Base-by-base conservation (phyloP, 495 filamentous ascomycete genomes). In the Penicillium silybi region DNA sequence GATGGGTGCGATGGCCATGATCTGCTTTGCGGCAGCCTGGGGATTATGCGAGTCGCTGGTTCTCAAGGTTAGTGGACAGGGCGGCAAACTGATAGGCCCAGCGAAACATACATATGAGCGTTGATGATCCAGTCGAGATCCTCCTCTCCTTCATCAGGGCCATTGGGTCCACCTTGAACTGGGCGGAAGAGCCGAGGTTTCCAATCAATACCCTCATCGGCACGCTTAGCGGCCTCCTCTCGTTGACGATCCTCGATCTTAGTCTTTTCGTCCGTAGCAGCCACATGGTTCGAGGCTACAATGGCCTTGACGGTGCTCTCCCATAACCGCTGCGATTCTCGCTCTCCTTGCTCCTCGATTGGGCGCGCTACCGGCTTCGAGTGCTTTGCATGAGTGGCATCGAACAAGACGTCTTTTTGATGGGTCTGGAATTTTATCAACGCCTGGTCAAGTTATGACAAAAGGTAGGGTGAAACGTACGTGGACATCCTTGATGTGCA, bases 91-190 rank as follows among this genome's bases (percentile, higher is more conserved):
- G 38, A 20, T 29, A 7, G 32, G 13, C 27, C 9, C 41, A 27
- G 35, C 48, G 17, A 23, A 23, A 70, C 86, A 71, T 72, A 97
- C 90, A 97, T 83, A 53, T 86, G 74, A 11, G 95, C 87, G 64
- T 90, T 86, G 61, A 99, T 86, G 59, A 97, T 90, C 89, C 89
- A 99, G 67, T 99, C 95, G 19, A 99, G 74, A 50, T 87, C 86
- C 56, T 85, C 84, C 61, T 96, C 90, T 16, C 91, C 92, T 58
- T 95, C 92, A 44, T 89, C 88, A 6, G 77, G 58, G 13, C 85
- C 87, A 35, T 82, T 83, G 16, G 84, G 84, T 3, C 89, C 89
- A 27, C 85, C 86, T 23, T 81, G 78, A 9, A 95, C 85, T 46
- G 63, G 64, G 53, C 89, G 80, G 77, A 99, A 99, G 16, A 96